These are phyloP conservation scores for Mycena albidolilacea DNA, from an alignment of 768 basidiomycete species.

Conservation along the genomic window DNA sequence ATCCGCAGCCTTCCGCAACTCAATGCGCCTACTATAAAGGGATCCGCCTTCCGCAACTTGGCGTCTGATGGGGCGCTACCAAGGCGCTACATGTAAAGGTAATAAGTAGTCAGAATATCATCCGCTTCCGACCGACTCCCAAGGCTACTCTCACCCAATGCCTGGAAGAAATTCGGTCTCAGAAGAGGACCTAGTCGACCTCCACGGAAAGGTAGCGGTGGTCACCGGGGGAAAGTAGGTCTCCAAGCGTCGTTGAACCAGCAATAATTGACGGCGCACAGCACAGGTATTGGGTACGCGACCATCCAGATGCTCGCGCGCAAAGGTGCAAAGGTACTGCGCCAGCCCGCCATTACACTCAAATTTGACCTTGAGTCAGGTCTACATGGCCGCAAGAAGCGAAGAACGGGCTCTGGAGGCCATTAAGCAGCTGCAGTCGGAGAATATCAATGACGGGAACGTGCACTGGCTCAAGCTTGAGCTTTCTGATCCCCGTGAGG, in stretches of 20 bases:
- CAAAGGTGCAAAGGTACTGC: conserved; percentile 58
- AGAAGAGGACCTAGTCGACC: conserved; percentile 60
- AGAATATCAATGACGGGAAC: conserved; percentile 48
- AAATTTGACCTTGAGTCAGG: conserved; percentile 14
- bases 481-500: conserved; percentile 52
- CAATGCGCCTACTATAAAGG: too few relatives aligned
- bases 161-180: conserved; percentile 43
- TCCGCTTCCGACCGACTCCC: too few relatives aligned
- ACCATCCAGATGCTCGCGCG: conserved; percentile 44
- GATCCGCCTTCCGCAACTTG: too few relatives aligned
- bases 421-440: conserved; percentile 51
- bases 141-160: conserved; percentile 10
- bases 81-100: too few relatives aligned
- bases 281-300: conserved; percentile 53
- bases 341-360: neutral
- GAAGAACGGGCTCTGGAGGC: conserved; percentile 50
- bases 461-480: conserved; percentile 57
- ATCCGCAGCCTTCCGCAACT: too few relatives aligned
- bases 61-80: too few relatives aligned
- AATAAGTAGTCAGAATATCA: too few relatives aligned
- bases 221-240: conserved; percentile 67
- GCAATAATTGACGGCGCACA: conserved; percentile 17
- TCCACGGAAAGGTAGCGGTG: conserved; percentile 61
- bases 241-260: too few relatives aligned
- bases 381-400: conserved; percentile 51